Evolutionary conservation across 129 eudicot species (phyloP), one percentile per base, ranked within the genome.

Genomic region (Centrapalus pauciflorus): DNA sequence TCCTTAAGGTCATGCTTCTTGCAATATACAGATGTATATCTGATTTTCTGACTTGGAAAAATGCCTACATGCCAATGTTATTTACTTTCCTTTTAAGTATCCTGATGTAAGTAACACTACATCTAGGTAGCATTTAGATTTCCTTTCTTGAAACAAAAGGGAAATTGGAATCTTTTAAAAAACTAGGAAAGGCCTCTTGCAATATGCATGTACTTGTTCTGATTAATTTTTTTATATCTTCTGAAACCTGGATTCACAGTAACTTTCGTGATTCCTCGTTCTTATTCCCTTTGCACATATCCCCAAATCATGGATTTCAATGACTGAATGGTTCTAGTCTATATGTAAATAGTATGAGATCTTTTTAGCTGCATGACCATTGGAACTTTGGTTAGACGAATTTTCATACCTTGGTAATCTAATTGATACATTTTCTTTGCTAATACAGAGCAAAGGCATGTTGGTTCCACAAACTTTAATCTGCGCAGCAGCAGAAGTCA

Each of bases 401-500:
- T 33, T 33, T 28, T 14, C 68, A 35, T 16, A 30, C 14, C 35
- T 25, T 49, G 63, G 11, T 27, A 49, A 55, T 20, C 10, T 50
- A 19, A 60, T 65, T 20, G 40, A 48, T 52, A 7, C 59, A 45
- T 33, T 33, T 48, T 65, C 37, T 64, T 46, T 49, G 46, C 51
- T 70, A 28, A 50, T 67, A 57, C 87, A 89, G 96, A 79, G 79
- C 96, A 89, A 78, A 78, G 96, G 58, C 96, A 89, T 74, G 96
- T 89, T 70, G 96, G 90, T 74, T 89, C 96, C 40, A 89, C 96
- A 59, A 89, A 85, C 70, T 83, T 85, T 73, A 89, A 89, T 85
- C 45, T 83, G 32, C 90, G 60, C 69, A 89, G 96, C 83, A 89
- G 96, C 86, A 83, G 96, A 79, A 89, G 96, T 70, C 96, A 89